These are phyloP conservation scores for Elaeis oleifera DNA, from an alignment of 202 grass and related monocot species.

Conservation along the genomic window DNA sequence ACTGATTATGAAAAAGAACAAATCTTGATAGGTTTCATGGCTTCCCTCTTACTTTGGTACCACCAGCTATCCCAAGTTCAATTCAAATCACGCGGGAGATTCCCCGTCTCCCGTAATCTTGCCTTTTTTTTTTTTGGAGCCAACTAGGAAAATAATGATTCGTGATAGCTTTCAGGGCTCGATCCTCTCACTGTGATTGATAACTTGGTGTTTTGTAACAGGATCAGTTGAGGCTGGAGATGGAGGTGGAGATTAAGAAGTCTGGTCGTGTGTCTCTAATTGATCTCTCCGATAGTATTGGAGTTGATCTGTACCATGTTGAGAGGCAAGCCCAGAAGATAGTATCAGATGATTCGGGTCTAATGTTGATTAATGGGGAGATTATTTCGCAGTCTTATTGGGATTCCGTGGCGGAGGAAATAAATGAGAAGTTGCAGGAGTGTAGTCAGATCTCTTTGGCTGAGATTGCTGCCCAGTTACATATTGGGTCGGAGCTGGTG, in stretches of 20 bases:
- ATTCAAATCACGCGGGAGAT: too few relatives aligned
- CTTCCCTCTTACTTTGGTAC: not conserved
- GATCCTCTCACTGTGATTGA: too few relatives aligned
- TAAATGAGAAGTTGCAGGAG: constrained; percentile 94
- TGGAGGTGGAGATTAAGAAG: constrained; percentile 79
- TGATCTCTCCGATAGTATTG: constrained; percentile 79
- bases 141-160: too few relatives aligned
- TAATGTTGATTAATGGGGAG: constrained; percentile 86
- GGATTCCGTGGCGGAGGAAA: constrained; percentile 89
- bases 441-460: constrained; percentile 91
- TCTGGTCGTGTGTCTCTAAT: constrained; percentile 68
- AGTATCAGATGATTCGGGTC: constrained; percentile 35
- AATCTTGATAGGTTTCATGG: not conserved
- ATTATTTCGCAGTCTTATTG: constrained; percentile 91
- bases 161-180: too few relatives aligned
- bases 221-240: constrained; percentile 88
- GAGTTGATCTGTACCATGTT: constrained; percentile 85
- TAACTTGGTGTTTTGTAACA: constrained; percentile 25
- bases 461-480: constrained; percentile 90
- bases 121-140: too few relatives aligned
- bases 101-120: too few relatives aligned
- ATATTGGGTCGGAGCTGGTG: constrained; percentile 81
- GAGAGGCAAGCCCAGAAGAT: constrained; percentile 80
- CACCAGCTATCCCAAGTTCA: too few relatives aligned
- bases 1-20: not conserved